Evolutionary conservation across 192 early-diverging fungal genomes (phyloP), one percentile per base, ranked within the genome.

Genomic region (Rhizophagus clarus): DNA sequence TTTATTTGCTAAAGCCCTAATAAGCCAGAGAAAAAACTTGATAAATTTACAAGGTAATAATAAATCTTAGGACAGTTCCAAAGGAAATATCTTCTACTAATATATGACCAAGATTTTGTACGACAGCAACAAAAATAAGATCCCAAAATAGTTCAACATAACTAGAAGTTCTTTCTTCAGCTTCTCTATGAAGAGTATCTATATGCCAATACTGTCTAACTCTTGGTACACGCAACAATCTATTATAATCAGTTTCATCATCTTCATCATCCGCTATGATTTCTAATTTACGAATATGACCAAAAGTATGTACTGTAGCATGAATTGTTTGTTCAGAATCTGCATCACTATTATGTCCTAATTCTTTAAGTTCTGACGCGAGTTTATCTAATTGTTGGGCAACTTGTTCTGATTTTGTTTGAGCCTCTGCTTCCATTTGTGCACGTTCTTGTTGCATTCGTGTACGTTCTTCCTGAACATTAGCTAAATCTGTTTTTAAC

Each of bases 231-330:
- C 80, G 49, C 29, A 24, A 29, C 31, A 80, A 64, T 64, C 69
- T 26, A 32, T 74, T 49, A 66, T 72, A 80, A 31, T 42, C 40
- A 42, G 9, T 14, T 26, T 79, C 77, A 32, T 29, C 66, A 17
- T 71, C 69, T 2, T 81, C 73, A 64, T 81, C 80, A 64, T 81
- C 80, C 24, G 71, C 73, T 60, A 81, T 81, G 22, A 81, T 81
- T 49, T 81, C 80, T n/a, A 81, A 20, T 76, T 81, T 81, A 8
- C 14, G 26, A 4, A 81, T 5, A 1, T 11, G 3, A 10, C 80
- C 80, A 67, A 77, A 81, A n/a, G 80, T 81, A 51, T 76, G 80
- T 6, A 81, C 75, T 22, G 80, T 81, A 4, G 80, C 80, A 77
- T 81, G 80, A 29, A 81, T 81, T 4, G 62, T 67, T 56, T 81